phyloP scores from a whole-genome alignment of 2,329 filamentous ascomycete genomes.

The Plectosphaerella cucumerina region DNA sequence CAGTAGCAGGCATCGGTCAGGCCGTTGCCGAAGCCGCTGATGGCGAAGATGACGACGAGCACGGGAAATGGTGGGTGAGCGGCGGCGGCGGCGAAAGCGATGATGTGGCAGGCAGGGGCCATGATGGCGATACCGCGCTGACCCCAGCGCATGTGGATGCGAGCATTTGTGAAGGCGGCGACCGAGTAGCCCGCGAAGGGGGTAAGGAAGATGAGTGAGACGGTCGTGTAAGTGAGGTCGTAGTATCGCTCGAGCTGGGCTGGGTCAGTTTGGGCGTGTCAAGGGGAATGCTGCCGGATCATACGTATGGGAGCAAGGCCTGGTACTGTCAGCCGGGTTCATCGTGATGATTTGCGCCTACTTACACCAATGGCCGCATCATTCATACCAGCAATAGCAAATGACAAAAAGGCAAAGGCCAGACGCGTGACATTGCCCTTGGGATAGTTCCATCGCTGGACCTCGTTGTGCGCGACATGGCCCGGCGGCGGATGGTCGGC shows the following conservation, averaged over 20 bases:
- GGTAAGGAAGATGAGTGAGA: conserved; percentile 61
- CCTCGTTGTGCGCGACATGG: conserved; percentile 5
- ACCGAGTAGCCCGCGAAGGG: conserved; percentile 60
- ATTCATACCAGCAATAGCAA: conserved; percentile 59
- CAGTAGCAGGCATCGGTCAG: conserved; percentile 50
- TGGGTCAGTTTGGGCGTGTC: background rate
- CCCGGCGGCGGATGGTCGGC: conserved; percentile 1
- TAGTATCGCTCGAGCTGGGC: conserved; percentile 57
- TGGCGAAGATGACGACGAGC: conserved; percentile 56
- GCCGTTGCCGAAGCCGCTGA: conserved; percentile 66
- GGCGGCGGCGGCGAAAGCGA: conserved; percentile 56
- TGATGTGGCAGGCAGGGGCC: conserved; percentile 55
- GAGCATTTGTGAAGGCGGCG: conserved; percentile 57
- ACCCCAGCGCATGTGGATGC: conserved; percentile 55
- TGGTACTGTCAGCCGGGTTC: conserved; percentile 9
- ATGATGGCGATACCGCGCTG: conserved; percentile 64
- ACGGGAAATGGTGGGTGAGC: conserved; percentile 62
- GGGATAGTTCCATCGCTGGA: conserved; percentile 31
- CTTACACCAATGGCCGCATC: conserved; percentile 57
- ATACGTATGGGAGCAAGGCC: conserved; percentile 34
- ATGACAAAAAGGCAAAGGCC: conserved; percentile 48
- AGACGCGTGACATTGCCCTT: conserved; percentile 25
- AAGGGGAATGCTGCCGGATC: background rate
- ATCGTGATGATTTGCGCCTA: background rate
- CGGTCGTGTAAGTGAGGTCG: conserved; percentile 51